Percentiles rank a stretch among this genome's conserved stretches.
These are phyloP conservation scores for Mycena polygramma DNA, from an alignment of 768 basidiomycete species.

Conservation along the genomic window DNA sequence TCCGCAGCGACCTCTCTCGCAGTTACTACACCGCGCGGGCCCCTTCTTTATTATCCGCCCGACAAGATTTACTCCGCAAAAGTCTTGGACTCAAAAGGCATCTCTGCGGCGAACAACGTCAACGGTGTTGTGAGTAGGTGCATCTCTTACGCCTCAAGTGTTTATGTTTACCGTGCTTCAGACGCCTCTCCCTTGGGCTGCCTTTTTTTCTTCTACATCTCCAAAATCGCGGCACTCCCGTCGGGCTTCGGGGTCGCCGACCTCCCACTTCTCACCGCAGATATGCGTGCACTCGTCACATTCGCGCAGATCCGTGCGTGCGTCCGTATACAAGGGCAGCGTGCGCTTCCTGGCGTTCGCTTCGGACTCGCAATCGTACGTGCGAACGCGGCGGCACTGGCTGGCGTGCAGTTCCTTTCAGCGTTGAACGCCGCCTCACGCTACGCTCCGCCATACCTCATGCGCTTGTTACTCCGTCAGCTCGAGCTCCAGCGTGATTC, in stretches of 20 bases:
- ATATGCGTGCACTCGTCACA: constrained; percentile 18
- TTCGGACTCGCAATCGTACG: constrained; percentile 9
- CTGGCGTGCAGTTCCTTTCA: constrained; percentile 10
- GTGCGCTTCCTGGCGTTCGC: background rate
- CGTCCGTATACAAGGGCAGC: background rate
- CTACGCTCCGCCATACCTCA: constrained; percentile 15
- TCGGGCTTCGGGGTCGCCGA: constrained; percentile 25
- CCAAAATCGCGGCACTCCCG: background rate
- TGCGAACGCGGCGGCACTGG: constrained; percentile 6
- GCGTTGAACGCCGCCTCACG: constrained; percentile 10
- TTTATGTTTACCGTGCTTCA: background rate
- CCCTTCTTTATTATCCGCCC: constrained; percentile 3
- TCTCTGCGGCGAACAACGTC: constrained; percentile 1
- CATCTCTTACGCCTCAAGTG: no score
- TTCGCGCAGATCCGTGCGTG: constrained; percentile 11
- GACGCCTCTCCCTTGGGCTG: constrained; percentile 16
- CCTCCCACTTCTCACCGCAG: constrained; percentile 20
- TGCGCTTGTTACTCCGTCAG: constrained; percentile 3
- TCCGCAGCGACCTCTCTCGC: background rate
- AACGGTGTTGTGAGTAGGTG: constrained; percentile 17
- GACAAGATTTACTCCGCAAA: constrained; percentile 1
- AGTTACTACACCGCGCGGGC: constrained; percentile 15
- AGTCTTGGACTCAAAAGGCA: background rate
- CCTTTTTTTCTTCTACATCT: constrained; percentile 24
- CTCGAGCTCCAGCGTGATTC: background rate